phyloP scores from a whole-genome alignment of 768 basidiomycete genomes.

The Infundibulicybe gibba region DNA sequence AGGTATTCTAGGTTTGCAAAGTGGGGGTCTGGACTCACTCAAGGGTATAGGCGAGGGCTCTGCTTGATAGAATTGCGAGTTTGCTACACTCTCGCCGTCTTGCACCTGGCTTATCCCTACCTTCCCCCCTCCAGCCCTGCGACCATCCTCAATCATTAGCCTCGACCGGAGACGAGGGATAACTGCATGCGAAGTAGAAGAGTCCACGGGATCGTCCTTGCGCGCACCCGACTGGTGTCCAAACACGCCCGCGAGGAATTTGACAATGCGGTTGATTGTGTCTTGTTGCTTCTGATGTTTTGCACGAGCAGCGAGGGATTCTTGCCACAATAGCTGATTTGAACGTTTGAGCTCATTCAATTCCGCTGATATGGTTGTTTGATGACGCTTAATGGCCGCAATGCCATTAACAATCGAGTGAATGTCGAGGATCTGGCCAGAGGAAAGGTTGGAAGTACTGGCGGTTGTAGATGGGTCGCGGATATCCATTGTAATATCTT shows the following conservation, averaged over 20 bases:
- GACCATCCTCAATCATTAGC: conserved; percentile 64
- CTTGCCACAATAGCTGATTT: conserved; percentile 92
- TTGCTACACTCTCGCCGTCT: conserved; percentile 21
- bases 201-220: conserved; percentile 25
- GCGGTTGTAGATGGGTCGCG: conserved; percentile 15
- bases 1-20: conserved; percentile 2
- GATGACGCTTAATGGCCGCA: conserved; percentile 85
- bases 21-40: conserved; percentile 10
- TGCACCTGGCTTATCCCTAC: conserved; percentile 35
- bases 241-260: conserved; percentile 93
- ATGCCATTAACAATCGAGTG: conserved; percentile 80
- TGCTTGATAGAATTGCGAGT: conserved; percentile 4
- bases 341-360: conserved; percentile 83
- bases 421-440: conserved; percentile 67
- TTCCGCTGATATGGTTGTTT: conserved; percentile 87
- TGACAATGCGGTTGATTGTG: conserved; percentile 92
- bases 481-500: conserved; percentile 33
- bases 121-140: conserved; percentile 25
- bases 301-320: conserved; percentile 73
- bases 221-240: conserved; percentile 44
- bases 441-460: conserved; percentile 20
- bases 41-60: conserved; percentile 5
- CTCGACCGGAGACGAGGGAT: conserved; percentile 49
- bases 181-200: conserved; percentile 33
- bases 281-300: conserved; percentile 92